Evolutionary conservation across 768 basidiomycete genomes (phyloP).

Genomic region (Pulveroboletus sp.): DNA sequence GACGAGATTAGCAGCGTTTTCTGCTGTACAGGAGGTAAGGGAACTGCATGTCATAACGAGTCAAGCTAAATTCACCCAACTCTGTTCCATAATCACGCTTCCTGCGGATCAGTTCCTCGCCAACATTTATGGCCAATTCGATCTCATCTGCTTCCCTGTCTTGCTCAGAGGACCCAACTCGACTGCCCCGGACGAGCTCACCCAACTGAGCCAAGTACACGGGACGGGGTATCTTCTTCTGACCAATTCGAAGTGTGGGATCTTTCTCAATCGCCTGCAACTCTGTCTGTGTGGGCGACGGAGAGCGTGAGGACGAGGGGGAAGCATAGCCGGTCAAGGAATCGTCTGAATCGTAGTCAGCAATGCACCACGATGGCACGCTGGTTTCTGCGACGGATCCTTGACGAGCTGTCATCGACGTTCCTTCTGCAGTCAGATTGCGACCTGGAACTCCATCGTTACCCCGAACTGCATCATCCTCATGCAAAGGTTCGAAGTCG

Average conservation of each 20-base stretch:
- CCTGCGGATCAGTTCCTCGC: constrained; percentile 77
- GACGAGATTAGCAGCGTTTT: constrained; percentile 82
- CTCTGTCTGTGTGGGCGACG: constrained; percentile 77
- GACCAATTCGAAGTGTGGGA: constrained; percentile 69
- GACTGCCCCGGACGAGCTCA: constrained; percentile 64
- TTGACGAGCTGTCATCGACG: not conserved
- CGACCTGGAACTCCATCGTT: constrained; percentile 4
- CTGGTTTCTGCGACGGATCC: not conserved
- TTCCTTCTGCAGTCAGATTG: constrained; percentile 17
- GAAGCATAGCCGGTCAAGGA: constrained; percentile 76
- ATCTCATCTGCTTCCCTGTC: constrained; percentile 68
- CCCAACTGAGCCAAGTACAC: constrained; percentile 88
- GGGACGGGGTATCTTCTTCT: constrained; percentile 69
- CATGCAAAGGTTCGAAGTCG: constrained; percentile 37
- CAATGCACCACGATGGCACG: constrained; percentile 11
- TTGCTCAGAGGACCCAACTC: constrained; percentile 46
- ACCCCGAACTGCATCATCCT: not conserved
- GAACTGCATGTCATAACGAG: not conserved
- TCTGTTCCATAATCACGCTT: constrained; percentile 86
- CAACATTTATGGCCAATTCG: constrained; percentile 75
- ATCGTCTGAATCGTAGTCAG: constrained; percentile 74
- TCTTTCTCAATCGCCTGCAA: constrained; percentile 82
- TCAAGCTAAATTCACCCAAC: constrained; percentile 48
- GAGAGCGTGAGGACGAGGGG: constrained; percentile 57
- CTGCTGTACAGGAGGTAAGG: constrained; percentile 48